Evolutionary conservation across 2,329 filamentous ascomycete genomes (phyloP).

Genomic region (Penicillium sp.): DNA sequence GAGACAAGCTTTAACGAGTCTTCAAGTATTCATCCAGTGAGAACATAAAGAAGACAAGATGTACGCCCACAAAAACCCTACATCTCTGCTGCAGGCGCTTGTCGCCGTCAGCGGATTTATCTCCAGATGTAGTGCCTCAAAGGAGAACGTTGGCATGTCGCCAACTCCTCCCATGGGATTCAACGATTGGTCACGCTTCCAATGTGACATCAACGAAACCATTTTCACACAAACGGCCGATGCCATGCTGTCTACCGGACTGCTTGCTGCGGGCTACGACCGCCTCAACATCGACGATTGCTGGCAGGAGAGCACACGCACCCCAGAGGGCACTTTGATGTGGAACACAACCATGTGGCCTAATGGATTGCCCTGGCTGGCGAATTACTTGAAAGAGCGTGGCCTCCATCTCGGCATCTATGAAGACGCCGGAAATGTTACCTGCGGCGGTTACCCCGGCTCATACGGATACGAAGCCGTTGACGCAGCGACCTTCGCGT

Average conservation of each 20-base stretch:
- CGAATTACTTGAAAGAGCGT: constrained; percentile 32
- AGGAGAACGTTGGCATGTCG: constrained; percentile 23
- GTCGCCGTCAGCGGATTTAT: constrained; percentile 9
- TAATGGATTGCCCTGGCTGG: constrained; percentile 41
- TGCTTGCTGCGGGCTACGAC: constrained; percentile 37
- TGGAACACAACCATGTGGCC: constrained; percentile 44
- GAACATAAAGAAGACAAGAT: not conserved
- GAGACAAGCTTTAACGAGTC: not conserved
- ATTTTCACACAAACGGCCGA: constrained; percentile 48
- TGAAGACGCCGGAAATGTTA: constrained; percentile 41
- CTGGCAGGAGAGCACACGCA: constrained; percentile 38
- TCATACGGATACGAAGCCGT: constrained; percentile 39
- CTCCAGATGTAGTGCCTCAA: constrained; percentile 16
- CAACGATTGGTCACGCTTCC: constrained; percentile 50
- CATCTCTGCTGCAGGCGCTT: constrained; percentile 1
- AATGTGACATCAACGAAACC: constrained; percentile 47
- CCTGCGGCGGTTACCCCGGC: constrained; percentile 44
- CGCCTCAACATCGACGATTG: constrained; percentile 47
- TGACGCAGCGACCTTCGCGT: constrained; percentile 37
- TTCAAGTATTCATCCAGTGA: not conserved
- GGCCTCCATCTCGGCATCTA: constrained; percentile 48
- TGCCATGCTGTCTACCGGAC: constrained; percentile 41
- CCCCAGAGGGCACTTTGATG: constrained; percentile 35
- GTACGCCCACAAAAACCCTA: not conserved
- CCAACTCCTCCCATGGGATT: constrained; percentile 50